phyloP scores from a whole-genome alignment of 176 grass and related monocot genomes.

The Ampelocalamus luodianensis region DNA sequence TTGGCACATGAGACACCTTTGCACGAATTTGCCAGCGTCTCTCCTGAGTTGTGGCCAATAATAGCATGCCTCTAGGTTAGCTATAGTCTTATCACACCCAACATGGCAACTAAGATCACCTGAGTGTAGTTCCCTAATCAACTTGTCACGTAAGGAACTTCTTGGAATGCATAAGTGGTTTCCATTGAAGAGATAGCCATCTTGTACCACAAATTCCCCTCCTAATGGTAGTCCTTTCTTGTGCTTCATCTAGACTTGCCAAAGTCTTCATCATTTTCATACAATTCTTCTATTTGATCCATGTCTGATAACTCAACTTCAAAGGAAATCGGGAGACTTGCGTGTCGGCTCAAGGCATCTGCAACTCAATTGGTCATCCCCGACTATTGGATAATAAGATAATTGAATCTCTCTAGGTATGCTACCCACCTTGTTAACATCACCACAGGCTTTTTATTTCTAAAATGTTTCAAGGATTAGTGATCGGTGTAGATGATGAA shows the following conservation, averaged over 20 bases:
- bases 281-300: neutral
- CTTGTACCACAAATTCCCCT: neutral
- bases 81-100: no score
- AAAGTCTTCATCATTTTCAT: constrained; percentile 23
- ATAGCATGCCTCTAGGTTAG: no score
- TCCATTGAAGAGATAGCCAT: neutral
- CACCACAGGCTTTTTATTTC: neutral
- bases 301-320: neutral
- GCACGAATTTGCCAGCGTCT: no score
- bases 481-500: neutral
- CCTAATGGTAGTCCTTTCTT: neutral
- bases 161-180: neutral
- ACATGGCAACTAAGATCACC: no score
- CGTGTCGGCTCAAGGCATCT: neutral
- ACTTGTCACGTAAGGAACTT: no score
- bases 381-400: neutral
- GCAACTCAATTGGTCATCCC: neutral
- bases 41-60: no score
- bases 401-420: neutral
- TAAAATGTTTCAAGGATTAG: constrained; percentile 5
- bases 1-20: no score
- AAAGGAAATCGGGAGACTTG: neutral
- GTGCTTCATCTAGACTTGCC: neutral
- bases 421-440: constrained; percentile 5
- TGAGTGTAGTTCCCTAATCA: no score